phyloP scores from a whole-genome alignment of 495 filamentous ascomycete genomes.

The Penicillium taxi region DNA sequence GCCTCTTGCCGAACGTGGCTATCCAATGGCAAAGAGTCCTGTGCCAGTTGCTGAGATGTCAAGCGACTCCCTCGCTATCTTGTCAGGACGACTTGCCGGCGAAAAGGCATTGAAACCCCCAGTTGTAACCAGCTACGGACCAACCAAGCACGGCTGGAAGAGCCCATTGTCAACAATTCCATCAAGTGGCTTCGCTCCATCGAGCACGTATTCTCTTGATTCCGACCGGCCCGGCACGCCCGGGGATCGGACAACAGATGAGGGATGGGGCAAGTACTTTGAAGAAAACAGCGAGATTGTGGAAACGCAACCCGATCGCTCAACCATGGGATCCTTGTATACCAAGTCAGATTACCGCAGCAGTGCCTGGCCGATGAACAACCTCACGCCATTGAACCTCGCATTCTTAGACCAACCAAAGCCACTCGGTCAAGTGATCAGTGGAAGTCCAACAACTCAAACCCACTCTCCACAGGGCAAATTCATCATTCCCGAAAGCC shows the following conservation, averaged over 20 bases:
- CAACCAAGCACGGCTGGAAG: constrained; percentile 15
- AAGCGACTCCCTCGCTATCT: constrained; percentile 35
- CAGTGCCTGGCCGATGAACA: constrained; percentile 34
- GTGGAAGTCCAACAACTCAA: constrained; percentile 61
- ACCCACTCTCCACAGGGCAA: constrained; percentile 33
- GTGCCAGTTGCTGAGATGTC: constrained; percentile 42
- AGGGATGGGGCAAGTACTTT: constrained; percentile 57
- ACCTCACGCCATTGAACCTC: constrained; percentile 28
- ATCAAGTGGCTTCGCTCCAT: constrained; percentile 21
- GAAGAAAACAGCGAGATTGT: constrained; percentile 34
- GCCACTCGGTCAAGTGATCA: constrained; percentile 48
- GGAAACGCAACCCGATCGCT: constrained; percentile 15
- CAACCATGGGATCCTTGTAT: constrained; percentile 21
- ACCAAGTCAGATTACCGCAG: constrained; percentile 30
- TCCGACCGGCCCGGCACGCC: constrained; percentile 13
- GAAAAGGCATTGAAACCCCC: constrained; percentile 31
- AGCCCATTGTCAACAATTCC: constrained; percentile 29
- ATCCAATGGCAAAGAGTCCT: constrained; percentile 36
- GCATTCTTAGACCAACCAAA: constrained; percentile 34
- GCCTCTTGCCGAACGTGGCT: constrained; percentile 37
- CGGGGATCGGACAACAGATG: constrained; percentile 44
- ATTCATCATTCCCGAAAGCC: constrained; percentile 45
- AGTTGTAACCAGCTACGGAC: constrained; percentile 16
- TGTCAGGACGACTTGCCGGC: constrained; percentile 32
- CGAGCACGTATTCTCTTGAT: constrained; percentile 19